A percentile compares a stretch with the other conserved stretches of the same genome.
Conservation (phyloP, 164 flowering plant species). For the Macadamia integrifolia region DNA sequence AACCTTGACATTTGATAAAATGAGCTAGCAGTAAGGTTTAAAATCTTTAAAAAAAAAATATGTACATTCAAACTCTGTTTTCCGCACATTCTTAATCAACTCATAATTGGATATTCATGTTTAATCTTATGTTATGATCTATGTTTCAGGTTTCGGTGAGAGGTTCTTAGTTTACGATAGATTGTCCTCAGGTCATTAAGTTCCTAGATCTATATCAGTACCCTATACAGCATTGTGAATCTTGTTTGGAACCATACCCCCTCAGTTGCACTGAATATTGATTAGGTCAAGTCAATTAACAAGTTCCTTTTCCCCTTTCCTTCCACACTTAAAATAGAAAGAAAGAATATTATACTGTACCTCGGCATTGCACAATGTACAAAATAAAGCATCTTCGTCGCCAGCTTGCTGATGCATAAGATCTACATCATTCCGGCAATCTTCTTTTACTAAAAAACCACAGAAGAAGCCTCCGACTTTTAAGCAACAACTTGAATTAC, state of each 20-base stretch:
- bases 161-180: no score
- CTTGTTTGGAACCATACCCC: not conserved
- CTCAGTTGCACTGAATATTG: not conserved
- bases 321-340: not conserved
- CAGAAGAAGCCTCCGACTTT: slow-evolving; percentile 55
- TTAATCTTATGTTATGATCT: no score
- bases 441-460: slow-evolving; percentile 59
- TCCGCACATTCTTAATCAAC: no score
- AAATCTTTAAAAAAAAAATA: no score
- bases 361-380: slow-evolving; percentile 97
- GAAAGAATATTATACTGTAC: slow-evolving; percentile 24
- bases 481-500: slow-evolving; percentile 39
- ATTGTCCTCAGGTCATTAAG: no score
- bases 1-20: no score
- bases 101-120: no score
- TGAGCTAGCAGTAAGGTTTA: no score
- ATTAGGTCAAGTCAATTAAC: not conserved
- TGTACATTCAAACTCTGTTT: no score
- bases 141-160: no score
- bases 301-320: not conserved
- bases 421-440: slow-evolving; percentile 71
- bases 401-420: slow-evolving; percentile 38
- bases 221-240: not conserved
- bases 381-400: slow-evolving; percentile 85
- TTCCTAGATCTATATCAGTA: no score